These are phyloP conservation scores for Trematosphaeria pertusa DNA, from an alignment of 2,329 filamentous ascomycete species.

Conservation along the genomic window DNA sequence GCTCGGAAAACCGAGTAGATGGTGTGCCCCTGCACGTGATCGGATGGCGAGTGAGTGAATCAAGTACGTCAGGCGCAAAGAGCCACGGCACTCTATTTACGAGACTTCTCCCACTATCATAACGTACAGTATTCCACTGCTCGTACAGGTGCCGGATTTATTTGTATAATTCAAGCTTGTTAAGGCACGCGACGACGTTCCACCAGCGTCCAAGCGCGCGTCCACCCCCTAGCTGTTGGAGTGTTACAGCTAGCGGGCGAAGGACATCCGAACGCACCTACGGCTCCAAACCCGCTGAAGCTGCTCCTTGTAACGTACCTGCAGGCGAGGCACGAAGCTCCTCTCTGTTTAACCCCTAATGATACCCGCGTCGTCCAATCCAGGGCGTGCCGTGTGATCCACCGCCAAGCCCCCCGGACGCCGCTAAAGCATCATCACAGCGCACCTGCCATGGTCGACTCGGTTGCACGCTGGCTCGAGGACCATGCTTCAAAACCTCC, in stretches of 20 bases:
- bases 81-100: no score
- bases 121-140: no score
- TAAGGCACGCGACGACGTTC: conserved; percentile 10
- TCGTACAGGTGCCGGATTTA: no score
- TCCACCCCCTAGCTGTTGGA: background rate
- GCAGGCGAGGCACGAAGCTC: background rate
- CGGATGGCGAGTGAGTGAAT: background rate
- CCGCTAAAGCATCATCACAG: conserved; percentile 22
- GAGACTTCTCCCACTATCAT: no score
- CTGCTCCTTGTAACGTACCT: conserved; percentile 2
- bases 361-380: no score
- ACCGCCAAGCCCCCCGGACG: conserved; percentile 4
- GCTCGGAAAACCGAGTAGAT: no score
- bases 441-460: conserved; percentile 25
- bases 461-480: conserved; percentile 43
- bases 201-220: conserved; percentile 6
- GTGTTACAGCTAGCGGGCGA: conserved; percentile 7
- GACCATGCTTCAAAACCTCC: conserved; percentile 32
- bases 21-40: background rate
- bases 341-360: background rate
- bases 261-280: background rate
- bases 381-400: conserved; percentile 25
- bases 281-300: background rate
- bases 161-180: no score
- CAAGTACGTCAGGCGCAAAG: no score